Base-by-base conservation (phyloP, 257 asterid genomes). In the Primulina tabacum region DNA sequence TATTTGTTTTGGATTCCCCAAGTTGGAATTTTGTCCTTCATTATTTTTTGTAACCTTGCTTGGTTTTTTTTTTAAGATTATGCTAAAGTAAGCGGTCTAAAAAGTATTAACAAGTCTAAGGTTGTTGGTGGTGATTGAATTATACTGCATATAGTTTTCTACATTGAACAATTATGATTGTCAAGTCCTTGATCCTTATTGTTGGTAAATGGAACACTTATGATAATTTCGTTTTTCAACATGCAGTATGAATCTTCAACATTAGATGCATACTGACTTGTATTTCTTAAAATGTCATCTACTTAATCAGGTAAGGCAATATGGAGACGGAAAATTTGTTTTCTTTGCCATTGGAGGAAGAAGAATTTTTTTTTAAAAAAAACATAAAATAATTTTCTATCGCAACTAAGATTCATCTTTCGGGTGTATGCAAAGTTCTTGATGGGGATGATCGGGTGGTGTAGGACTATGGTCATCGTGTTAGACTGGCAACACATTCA, bases 391-490 rank as follows among this genome's bases (percentile, higher is more conserved):
- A 43, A 12, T 18, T 38, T 52, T 53, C 24, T 17, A 16, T 34
- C 66, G 29, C 24, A 34, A 71, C 34, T 53, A 35, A 68, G 47
- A 57, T 20, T 67, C 57, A 43, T 37, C 33, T 55, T 70, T 70
- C 11, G 47, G 37, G 60, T 65, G 52, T 63, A 60, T 76, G 53
- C 75, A 64, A 80, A 62, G 74, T 67, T 72, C 43, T 82, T 82
- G 76, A 79, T 61, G 67, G 60, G 53, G 77, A 74, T 75, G 38
- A 62, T 79, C 67, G 76, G 73, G 70, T 88, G 95, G 70, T 88
- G 95, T 93, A 92, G 98, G 98, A 92, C 67, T 92, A 84, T 73
- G 98, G 97, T 8, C 97, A 92, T 73, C 95, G 96, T 73, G 95
- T 92, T 52, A 86, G 98, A 82, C 82, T 90, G 84, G 98, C 98